A percentile compares a stretch with the other conserved stretches of the same genome.
phyloP scores from a whole-genome alignment of 75 land plant species.

The Pinus tabuliformis region DNA sequence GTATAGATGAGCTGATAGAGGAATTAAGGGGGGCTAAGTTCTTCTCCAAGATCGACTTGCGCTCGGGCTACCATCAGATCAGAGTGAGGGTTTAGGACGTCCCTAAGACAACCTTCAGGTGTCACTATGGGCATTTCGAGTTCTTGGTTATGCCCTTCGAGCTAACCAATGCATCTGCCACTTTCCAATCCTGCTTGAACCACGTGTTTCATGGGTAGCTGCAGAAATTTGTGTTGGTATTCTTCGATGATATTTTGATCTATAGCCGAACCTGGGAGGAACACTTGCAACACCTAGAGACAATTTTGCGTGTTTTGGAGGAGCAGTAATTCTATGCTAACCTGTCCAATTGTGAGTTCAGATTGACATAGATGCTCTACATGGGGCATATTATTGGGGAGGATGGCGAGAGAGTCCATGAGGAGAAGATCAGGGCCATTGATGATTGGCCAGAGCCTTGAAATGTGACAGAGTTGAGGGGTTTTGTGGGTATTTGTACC shows the following conservation, averaged over 20 bases:
- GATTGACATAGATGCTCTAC: no score
- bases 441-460: no score
- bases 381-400: no score
- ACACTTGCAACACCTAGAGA: background rate
- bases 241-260: conserved; percentile 19
- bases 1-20: no score
- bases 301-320: background rate
- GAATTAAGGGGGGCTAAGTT: no score
- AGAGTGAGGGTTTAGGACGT: background rate
- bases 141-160: conserved; percentile 18
- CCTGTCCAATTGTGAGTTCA: no score
- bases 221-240: conserved; percentile 7
- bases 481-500: no score
- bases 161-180: conserved; percentile 18
- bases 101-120: background rate
- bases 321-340: no score
- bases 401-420: no score
- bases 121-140: conserved; percentile 7
- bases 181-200: conserved; percentile 12
- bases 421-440: no score
- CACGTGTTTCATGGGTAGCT: background rate
- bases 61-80: conserved; percentile 10
- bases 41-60: conserved; percentile 15
- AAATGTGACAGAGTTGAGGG: no score
- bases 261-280: conserved; percentile 1